Percentiles rank a stretch among this genome's conserved stretches.
phyloP scores from a whole-genome alignment of 345 rosid genomes.

The Carallia pectinifolia region DNA sequence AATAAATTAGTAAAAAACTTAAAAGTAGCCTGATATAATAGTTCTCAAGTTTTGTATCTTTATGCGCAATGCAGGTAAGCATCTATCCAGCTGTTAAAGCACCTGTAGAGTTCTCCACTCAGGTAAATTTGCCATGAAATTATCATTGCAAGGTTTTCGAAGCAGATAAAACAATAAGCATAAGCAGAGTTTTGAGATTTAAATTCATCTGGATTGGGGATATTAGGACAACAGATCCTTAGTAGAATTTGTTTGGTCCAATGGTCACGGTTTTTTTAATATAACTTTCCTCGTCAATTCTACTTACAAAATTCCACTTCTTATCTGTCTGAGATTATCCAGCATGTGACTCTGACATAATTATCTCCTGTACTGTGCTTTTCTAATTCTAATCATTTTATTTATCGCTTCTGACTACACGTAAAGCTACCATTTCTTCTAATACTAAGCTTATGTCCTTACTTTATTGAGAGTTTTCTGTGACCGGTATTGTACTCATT shows the following conservation, averaged over 20 bases:
- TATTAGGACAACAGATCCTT: neutral
- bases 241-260: neutral
- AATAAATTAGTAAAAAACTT: too few relatives aligned
- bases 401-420: too few relatives aligned
- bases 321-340: neutral
- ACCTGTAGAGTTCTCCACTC: constrained; percentile 71
- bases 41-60: constrained; percentile 4
- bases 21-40: neutral
- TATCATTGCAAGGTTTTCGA: neutral
- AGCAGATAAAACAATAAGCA: neutral
- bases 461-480: too few relatives aligned
- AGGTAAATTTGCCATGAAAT: constrained; percentile 43
- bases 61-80: constrained; percentile 48
- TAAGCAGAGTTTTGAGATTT: neutral
- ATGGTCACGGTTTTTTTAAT: neutral
- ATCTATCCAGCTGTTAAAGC: constrained; percentile 88
- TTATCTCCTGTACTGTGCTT: neutral
- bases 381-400: too few relatives aligned
- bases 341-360: neutral
- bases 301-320: neutral
- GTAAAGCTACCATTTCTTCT: too few relatives aligned
- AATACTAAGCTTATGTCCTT: too few relatives aligned
- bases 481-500: too few relatives aligned
- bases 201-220: neutral
- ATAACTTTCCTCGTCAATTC: neutral